Evolutionary conservation across 176 grass and related monocot species (phyloP).

Genomic region (bread wheat (Triticum aestivum)): DNA sequence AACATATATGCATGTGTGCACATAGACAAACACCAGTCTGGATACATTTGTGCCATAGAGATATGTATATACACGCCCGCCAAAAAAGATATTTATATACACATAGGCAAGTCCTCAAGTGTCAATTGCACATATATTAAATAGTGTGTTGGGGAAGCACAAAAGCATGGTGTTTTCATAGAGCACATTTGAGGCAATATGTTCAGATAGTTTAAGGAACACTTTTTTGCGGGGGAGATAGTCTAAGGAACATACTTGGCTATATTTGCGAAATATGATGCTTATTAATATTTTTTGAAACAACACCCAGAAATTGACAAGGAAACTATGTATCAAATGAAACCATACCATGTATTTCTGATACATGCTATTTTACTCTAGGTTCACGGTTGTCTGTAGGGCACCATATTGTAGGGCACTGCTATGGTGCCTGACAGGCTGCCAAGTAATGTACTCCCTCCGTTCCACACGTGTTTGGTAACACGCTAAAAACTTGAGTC

Average conservation of each 20-base stretch:
- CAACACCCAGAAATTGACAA: neutral
- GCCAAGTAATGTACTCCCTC: neutral
- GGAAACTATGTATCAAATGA: neutral
- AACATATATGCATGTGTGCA: neutral
- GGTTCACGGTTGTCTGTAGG: neutral
- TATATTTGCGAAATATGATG: slow-evolving; percentile 7
- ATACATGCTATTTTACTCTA: neutral
- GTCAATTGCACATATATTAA: neutral
- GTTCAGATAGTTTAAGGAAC: neutral
- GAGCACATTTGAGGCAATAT: neutral
- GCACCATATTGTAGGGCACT: no score
- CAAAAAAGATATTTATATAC: neutral
- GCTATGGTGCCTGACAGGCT: neutral
- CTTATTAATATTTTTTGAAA: neutral
- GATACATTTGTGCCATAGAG: neutral
- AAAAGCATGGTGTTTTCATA: neutral
- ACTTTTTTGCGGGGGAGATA: no score
- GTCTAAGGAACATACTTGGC: neutral
- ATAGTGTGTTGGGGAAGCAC: neutral
- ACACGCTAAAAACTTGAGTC: neutral
- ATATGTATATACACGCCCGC: neutral
- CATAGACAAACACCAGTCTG: neutral
- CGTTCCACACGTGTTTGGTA: no score
- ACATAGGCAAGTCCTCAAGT: neutral
- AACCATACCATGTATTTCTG: neutral